A percentile compares a stretch with the other conserved stretches of the same genome.
Evolutionary conservation across 257 asterid species (phyloP).

Genomic region (Penstemon eatonii): DNA sequence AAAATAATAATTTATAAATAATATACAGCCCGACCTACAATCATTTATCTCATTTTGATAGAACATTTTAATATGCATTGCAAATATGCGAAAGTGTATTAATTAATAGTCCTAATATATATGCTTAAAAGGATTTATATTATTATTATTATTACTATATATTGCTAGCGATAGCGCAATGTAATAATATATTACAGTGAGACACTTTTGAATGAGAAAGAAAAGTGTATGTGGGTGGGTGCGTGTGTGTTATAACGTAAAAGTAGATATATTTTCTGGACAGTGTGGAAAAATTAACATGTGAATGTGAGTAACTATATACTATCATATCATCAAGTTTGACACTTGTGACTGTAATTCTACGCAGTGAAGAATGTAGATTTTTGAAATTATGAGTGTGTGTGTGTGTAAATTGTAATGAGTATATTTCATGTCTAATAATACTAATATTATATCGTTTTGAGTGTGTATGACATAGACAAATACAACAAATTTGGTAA

Average conservation of each 20-base stretch:
- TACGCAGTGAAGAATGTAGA: constrained; percentile 11
- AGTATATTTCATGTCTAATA: constrained; percentile 1
- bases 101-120: too few relatives aligned
- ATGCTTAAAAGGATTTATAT: too few relatives aligned
- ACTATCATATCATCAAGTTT: background rate
- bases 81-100: too few relatives aligned
- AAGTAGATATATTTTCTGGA: constrained; percentile 15
- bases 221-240: too few relatives aligned
- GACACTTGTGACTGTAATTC: background rate
- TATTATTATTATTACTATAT: too few relatives aligned
- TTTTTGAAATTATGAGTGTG: constrained; percentile 23
- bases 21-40: too few relatives aligned
- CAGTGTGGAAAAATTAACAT: background rate
- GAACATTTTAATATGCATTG: too few relatives aligned
- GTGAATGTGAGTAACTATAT: constrained; percentile 10
- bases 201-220: too few relatives aligned
- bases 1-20: too few relatives aligned
- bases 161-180: too few relatives aligned
- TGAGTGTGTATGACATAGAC: constrained; percentile 11
- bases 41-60: too few relatives aligned
- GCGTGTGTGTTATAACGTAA: background rate
- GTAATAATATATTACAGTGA: too few relatives aligned
- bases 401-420: constrained; percentile 19
- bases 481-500: constrained; percentile 21
- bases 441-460: constrained; percentile 12